Conservation (phyloP, 2,329 filamentous ascomycete species). For the Penicillium sp. region DNA sequence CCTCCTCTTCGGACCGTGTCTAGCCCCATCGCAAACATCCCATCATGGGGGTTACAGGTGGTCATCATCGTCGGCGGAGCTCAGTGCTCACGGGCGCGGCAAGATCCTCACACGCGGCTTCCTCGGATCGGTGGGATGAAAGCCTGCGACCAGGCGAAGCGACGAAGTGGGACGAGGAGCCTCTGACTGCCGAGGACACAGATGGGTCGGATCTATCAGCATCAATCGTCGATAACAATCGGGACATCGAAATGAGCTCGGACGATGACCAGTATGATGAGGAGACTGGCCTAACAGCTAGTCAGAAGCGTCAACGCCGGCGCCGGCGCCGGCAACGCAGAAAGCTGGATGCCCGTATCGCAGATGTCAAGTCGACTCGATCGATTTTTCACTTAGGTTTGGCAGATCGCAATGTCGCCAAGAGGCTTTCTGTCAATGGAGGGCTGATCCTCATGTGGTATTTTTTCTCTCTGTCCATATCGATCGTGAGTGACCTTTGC, state of each 20-base stretch:
- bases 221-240: slow-evolving; percentile 43
- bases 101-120: slow-evolving; percentile 46
- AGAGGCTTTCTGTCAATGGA: slow-evolving; percentile 69
- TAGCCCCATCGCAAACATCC: slow-evolving; percentile 4
- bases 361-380: slow-evolving; percentile 59
- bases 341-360: slow-evolving; percentile 67
- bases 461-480: slow-evolving; percentile 88
- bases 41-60: slow-evolving; percentile 36
- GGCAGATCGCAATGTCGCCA: slow-evolving; percentile 71
- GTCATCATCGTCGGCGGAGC: slow-evolving; percentile 41
- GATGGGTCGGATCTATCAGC: slow-evolving; percentile 43
- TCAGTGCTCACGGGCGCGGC: slow-evolving; percentile 44
- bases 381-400: slow-evolving; percentile 62
- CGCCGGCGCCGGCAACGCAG: slow-evolving; percentile 67
- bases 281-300: slow-evolving; percentile 78
- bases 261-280: slow-evolving; percentile 83
- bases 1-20: slow-evolving; percentile 10
- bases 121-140: slow-evolving; percentile 38
- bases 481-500: slow-evolving; percentile 62
- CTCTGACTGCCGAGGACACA: slow-evolving; percentile 33
- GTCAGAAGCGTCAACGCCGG: slow-evolving; percentile 65
- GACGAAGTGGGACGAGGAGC: slow-evolving; percentile 33
- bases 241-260: slow-evolving; percentile 60
- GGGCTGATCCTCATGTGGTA: slow-evolving; percentile 85
- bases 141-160: slow-evolving; percentile 24